These are phyloP conservation scores for Candida sanyiensis DNA, from an alignment of 805 yeast genomes.

Conservation along the genomic window DNA sequence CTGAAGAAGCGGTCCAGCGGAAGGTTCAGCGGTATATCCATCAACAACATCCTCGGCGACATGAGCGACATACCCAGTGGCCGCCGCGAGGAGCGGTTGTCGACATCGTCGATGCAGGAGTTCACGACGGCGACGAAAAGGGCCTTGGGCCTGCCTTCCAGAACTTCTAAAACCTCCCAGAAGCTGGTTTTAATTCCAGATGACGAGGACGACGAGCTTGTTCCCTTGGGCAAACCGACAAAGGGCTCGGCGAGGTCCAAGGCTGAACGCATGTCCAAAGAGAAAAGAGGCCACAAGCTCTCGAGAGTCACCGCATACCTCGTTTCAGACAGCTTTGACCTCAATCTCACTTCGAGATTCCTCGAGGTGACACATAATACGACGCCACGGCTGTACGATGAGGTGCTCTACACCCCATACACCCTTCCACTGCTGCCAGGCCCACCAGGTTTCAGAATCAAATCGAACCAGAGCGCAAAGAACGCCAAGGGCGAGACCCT, in stretches of 20 bases:
- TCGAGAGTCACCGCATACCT: slow-evolving; percentile 90
- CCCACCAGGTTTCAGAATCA: slow-evolving; percentile 66
- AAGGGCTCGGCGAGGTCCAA: slow-evolving; percentile 18
- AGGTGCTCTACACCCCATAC: slow-evolving; percentile 88
- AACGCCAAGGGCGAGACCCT: slow-evolving; percentile 36
- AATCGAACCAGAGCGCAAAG: slow-evolving; percentile 48
- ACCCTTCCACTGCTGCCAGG: slow-evolving; percentile 85
- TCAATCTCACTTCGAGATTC: slow-evolving; percentile 58
- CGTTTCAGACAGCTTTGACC: slow-evolving; percentile 75
- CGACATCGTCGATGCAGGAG: slow-evolving; percentile 26
- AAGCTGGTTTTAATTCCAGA: slow-evolving; percentile 80
- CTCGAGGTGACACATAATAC: slow-evolving; percentile 70
- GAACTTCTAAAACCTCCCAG: slow-evolving; percentile 84
- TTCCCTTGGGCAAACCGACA: slow-evolving; percentile 1
- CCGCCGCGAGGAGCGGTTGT: slow-evolving; percentile 39
- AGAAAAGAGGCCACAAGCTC: slow-evolving; percentile 44
- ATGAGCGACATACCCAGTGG: slow-evolving; percentile 85
- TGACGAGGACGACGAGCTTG: slow-evolving; percentile 23
- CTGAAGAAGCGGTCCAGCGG: slow-evolving; percentile 21
- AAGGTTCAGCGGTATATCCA: slow-evolving; percentile 71
- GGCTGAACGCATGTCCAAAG: slow-evolving; percentile 53
- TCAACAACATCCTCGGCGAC: slow-evolving; percentile 71
- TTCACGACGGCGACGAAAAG: slow-evolving; percentile 12
- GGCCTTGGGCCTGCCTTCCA: slow-evolving; percentile 51
- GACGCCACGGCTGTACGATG: slow-evolving; percentile 83